Base-by-base conservation (phyloP, 805 yeast species). In the Kazachstania africana region DNA sequence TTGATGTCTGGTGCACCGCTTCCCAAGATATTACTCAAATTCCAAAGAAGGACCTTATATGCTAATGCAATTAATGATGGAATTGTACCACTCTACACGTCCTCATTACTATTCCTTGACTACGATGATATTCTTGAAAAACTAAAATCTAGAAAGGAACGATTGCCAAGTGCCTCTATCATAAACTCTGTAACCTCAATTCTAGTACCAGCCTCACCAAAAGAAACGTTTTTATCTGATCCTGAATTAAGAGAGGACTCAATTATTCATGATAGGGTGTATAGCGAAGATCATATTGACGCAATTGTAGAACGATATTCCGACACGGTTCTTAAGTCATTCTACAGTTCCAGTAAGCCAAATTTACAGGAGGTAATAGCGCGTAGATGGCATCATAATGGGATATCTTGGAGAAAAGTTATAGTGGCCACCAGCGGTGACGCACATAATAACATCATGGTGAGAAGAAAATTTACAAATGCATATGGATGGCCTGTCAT, bases 391-490 rank as follows among this genome's bases (percentile, higher is more conserved):
- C n/a, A n/a, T n/a, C 97, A 88, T 49, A 65, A 70, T 35, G 74
- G 70, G 8, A 70, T 84, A 78, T 55, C 72, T 12, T 88, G 98
- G 98, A 62, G 96, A 27, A 88, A 88, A 55, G 95, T 91, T 3
- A 58, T 91, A 17, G 95, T 87, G 1, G 74, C 74, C 26, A 59
- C 91, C 40, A 70, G 75, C 40, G 95, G 96, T 0, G 98, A 88
- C 53, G 95, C 98, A 0, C 98, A 88, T 50, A 88, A 88, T 47
- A 88, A 85, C 47, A 85, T 91, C 18, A 66, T 83, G 17, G 97
- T 88, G 1, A 63, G 98, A 39, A 66, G 98, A 42, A 60, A 82
- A 38, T 91, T 82, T 62, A 78, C 93, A 5, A 81, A 81, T 57
- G 91, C 88, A 0, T 80, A 74, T 54, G 93, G 94, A 1, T 81